These are phyloP conservation scores for Gracilaria domingensis DNA, from an alignment of 23 red algal species.

Conservation along the genomic window DNA sequence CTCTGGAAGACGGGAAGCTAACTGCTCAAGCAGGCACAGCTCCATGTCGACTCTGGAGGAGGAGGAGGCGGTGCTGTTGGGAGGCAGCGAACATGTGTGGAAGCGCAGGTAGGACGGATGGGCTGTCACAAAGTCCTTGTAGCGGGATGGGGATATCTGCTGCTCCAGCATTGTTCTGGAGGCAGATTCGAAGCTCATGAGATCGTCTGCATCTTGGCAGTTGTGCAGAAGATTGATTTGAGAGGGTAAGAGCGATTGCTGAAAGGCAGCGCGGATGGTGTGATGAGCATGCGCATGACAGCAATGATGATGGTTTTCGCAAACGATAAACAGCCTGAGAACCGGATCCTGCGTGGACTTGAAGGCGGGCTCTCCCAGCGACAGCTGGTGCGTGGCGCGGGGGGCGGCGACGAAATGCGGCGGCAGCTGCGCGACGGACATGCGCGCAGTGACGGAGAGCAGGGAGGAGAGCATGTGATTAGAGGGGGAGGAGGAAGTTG, in stretches of 20 bases:
- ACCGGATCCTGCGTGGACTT: conserved; percentile 40
- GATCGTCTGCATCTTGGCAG: conserved; percentile 10
- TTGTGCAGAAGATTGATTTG: conserved; percentile 24
- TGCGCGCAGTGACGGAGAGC: not conserved
- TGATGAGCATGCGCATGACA: conserved; percentile 8
- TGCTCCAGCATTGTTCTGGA: conserved; percentile 20
- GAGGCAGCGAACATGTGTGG: not conserved
- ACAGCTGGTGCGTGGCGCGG: conserved; percentile 6
- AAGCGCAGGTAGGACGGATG: not conserved
- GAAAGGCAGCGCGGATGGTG: conserved; percentile 10
- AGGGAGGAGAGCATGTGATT: not conserved
- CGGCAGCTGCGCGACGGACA: conserved; percentile 6
- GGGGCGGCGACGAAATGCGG: conserved; percentile 32
- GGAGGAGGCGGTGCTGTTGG: not conserved
- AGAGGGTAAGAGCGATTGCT: conserved; percentile 29
- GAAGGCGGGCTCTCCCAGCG: not conserved
- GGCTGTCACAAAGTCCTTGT: not conserved
- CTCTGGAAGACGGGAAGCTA: conserved; percentile 6
- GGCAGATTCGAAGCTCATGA: conserved; percentile 7
- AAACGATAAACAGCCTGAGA: conserved; percentile 27
- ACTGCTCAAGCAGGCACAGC: conserved; percentile 11
- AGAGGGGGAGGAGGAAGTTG: conserved; percentile 3
- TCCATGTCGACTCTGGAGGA: conserved; percentile 25
- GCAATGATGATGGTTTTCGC: conserved; percentile 19
- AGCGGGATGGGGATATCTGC: not conserved